These are phyloP conservation scores for Paecilomyces dactylethromorphus DNA, from an alignment of 2,329 filamentous ascomycete genomes.

Conservation along the genomic window DNA sequence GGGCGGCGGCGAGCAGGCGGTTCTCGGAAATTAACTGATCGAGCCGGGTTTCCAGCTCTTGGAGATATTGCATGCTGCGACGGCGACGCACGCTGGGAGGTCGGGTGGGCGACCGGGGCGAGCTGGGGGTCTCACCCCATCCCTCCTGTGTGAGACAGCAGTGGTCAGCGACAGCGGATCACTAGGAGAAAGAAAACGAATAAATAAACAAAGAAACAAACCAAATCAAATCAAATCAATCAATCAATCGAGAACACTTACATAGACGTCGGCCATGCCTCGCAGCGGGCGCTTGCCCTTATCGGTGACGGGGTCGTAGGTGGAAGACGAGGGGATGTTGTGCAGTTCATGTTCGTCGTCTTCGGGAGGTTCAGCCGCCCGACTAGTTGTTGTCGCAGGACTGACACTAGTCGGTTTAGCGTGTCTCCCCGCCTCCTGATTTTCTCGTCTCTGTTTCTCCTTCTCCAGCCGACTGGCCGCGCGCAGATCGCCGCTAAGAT, in stretches of 20 bases:
- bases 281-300: conserved; percentile 77
- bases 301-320: conserved; percentile 71
- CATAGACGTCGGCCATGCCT: conserved; percentile 90
- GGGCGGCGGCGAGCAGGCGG: conserved; percentile 66
- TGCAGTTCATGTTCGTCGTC: background rate
- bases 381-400: conserved; percentile 23
- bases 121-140: conserved; percentile 77
- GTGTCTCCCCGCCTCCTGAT: too few species aligned
- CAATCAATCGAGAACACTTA: conserved; percentile 52
- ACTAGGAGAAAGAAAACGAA: too few species aligned
- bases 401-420: too few species aligned
- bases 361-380: conserved; percentile 6
- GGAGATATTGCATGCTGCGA: conserved; percentile 91
- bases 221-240: too few species aligned
- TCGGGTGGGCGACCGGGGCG: conserved; percentile 85
- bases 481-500: conserved; percentile 70
- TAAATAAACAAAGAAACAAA: too few species aligned
- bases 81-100: conserved; percentile 93
- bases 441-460: conserved; percentile 20
- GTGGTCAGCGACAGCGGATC: conserved; percentile 7
- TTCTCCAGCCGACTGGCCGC: conserved; percentile 51
- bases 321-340: conserved; percentile 43
- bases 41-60: conserved; percentile 77
- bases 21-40: conserved; percentile 85
- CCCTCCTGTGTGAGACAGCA: conserved; percentile 61